Conservation (phyloP, 495 filamentous ascomycete genomes). For the Aspergillus conjunctus region DNA sequence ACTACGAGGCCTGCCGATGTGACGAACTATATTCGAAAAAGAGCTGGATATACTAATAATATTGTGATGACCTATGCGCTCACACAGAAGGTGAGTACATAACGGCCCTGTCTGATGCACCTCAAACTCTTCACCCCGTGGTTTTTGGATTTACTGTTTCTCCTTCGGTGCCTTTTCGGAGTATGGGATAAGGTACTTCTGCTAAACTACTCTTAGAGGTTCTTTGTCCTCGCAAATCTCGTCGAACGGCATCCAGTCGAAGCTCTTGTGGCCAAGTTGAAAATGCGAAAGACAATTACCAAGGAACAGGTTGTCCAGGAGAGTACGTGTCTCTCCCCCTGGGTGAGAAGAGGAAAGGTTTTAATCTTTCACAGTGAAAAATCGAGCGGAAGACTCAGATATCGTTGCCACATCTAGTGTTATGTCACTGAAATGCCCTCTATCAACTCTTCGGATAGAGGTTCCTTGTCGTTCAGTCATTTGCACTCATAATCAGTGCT, state of each 20-base stretch:
- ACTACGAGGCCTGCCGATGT: conserved; percentile 92
- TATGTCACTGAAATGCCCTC: conserved; percentile 88
- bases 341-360: background rate
- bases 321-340: conserved; percentile 58
- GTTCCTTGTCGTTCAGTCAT: conserved; percentile 75
- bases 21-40: conserved; percentile 71
- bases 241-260: conserved; percentile 72
- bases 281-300: conserved; percentile 66
- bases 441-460: conserved; percentile 80
- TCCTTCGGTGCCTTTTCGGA: background rate
- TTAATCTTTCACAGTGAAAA: conserved; percentile 61
- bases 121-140: conserved; percentile 1
- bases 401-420: conserved; percentile 83
- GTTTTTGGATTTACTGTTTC: background rate
- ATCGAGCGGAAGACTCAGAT: conserved; percentile 81
- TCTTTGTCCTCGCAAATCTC: conserved; percentile 70
- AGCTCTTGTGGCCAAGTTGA: conserved; percentile 69
- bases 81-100: conserved; percentile 70
- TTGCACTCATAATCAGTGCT: conserved; percentile 92
- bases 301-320: conserved; percentile 81
- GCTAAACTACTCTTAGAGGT: conserved; percentile 60
- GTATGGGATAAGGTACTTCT: background rate
- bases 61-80: conserved; percentile 89
- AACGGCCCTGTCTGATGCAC: conserved; percentile 11
- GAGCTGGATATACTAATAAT: conserved; percentile 68